Conservation (phyloP, 2,329 filamentous ascomycete genomes). For the Davidsoniella australis region DNA sequence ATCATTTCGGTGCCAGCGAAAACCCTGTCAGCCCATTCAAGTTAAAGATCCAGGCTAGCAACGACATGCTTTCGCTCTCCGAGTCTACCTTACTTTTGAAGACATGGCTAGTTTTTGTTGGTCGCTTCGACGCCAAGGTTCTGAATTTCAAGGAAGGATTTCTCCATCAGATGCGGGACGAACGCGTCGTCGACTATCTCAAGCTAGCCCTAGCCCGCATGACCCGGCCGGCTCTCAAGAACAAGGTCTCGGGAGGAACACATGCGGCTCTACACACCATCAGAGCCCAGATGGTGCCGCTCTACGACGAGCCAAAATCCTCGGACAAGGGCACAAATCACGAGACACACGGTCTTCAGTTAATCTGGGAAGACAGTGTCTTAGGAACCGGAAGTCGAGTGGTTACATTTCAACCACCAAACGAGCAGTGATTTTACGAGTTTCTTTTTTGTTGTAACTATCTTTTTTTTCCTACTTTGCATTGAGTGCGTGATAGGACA, state of each 20-base stretch:
- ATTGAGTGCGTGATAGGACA: not conserved
- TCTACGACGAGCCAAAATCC: not conserved
- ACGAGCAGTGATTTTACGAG: not conserved
- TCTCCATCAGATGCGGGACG: conserved; percentile 5
- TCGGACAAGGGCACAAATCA: not conserved
- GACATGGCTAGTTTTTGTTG: conserved; percentile 7
- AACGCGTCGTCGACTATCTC: not conserved
- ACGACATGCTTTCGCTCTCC: conserved; percentile 12
- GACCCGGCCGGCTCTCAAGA: not conserved
- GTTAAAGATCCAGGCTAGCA: conserved; percentile 10
- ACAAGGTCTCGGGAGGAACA: not conserved
- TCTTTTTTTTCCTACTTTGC: not conserved
- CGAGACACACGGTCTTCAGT: not conserved
- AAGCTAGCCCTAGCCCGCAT: not conserved
- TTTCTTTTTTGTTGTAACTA: not conserved
- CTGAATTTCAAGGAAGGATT: conserved; percentile 5
- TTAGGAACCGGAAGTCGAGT: not conserved
- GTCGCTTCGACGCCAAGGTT: not conserved
- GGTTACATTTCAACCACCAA: not conserved
- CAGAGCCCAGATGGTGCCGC: not conserved
- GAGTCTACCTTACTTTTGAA: conserved; percentile 3
- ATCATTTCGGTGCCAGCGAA: conserved; percentile 13
- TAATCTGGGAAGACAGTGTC: conserved; percentile 5
- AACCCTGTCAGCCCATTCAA: conserved; percentile 12
- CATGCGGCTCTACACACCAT: not conserved